Percentiles rank a stretch among this genome's conserved stretches.
Evolutionary conservation across 306 rosid species (phyloP).

Genomic region (Senna siamea): DNA sequence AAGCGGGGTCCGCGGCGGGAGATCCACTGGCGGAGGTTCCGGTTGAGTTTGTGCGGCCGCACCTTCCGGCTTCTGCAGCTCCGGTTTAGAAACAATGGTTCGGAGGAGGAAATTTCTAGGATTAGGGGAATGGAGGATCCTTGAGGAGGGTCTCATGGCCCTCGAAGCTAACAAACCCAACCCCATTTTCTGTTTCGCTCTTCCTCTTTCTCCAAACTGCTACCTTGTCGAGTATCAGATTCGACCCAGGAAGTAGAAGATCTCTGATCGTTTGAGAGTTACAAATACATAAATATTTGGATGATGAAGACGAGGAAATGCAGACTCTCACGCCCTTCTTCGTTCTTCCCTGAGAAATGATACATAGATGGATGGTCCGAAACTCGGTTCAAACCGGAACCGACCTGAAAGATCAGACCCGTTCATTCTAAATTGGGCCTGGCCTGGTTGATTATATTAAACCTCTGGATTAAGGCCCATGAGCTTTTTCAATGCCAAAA

Average conservation of each 20-base stretch:
- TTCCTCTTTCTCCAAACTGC: not conserved
- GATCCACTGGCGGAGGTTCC: constrained; percentile 50
- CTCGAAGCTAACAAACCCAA: constrained; percentile 79
- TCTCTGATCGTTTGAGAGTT: constrained; percentile 39
- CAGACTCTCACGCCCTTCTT: not conserved
- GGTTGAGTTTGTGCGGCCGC: constrained; percentile 63
- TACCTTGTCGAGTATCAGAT: not conserved
- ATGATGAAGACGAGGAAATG: constrained; percentile 8
- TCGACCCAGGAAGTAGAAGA: not conserved
- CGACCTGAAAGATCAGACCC: no score
- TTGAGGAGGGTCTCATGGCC: constrained; percentile 67
- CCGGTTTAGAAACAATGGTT: constrained; percentile 74
- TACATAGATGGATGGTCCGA: constrained; percentile 5
- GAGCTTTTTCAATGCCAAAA: not conserved
- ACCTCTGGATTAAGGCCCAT: not conserved
- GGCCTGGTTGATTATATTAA: not conserved
- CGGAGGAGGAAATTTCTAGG: constrained; percentile 55
- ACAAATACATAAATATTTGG: not conserved
- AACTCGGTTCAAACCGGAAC: not conserved
- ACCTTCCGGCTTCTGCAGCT: constrained; percentile 72
- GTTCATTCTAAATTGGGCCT: not conserved
- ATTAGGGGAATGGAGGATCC: constrained; percentile 58
- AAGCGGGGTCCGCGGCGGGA: constrained; percentile 65
- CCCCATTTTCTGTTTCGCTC: constrained; percentile 61
- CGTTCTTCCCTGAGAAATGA: not conserved